A percentile compares a stretch with the other conserved stretches of the same genome.
These are phyloP conservation scores for Cornus controversa DNA, from an alignment of 148 eudicot species.

Conservation along the genomic window DNA sequence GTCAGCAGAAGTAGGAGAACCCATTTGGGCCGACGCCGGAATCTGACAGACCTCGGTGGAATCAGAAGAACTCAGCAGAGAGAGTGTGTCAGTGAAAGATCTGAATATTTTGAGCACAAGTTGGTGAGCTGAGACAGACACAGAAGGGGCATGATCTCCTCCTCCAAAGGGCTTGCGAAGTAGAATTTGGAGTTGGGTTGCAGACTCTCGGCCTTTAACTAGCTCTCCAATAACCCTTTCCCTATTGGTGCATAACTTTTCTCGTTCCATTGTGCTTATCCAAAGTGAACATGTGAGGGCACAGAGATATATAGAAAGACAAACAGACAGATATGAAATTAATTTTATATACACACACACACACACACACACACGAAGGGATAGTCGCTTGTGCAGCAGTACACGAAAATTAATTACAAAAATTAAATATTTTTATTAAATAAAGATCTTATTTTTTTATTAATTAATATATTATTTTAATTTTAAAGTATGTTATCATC, in stretches of 20 bases:
- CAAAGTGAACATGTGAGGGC: not conserved
- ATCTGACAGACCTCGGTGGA: not conserved
- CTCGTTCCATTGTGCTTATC: not conserved
- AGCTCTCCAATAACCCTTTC: constrained; percentile 16
- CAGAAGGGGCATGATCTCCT: constrained; percentile 2
- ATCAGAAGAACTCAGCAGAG: constrained; percentile 13
- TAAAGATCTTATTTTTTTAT: too few relatives aligned
- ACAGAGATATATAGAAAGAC: too few relatives aligned
- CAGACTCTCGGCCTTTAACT: constrained; percentile 16
- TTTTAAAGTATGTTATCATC: too few relatives aligned
- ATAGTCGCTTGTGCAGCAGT: too few relatives aligned
- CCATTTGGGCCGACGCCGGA: not conserved
- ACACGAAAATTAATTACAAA: too few relatives aligned
- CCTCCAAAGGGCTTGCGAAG: not conserved
- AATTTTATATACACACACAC: too few relatives aligned
- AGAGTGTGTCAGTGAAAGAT: constrained; percentile 20
- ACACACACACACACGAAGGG: too few relatives aligned
- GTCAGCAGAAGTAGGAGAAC: not conserved
- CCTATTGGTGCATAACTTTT: not conserved
- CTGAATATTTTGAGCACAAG: constrained; percentile 13
- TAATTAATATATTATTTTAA: too few relatives aligned
- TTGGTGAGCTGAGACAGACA: constrained; percentile 12
- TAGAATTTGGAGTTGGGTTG: constrained; percentile 20
- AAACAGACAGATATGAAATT: too few relatives aligned
- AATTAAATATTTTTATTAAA: too few relatives aligned